Conservation (phyloP, 176 grass and related monocot genomes). For the Oryza nivara region DNA sequence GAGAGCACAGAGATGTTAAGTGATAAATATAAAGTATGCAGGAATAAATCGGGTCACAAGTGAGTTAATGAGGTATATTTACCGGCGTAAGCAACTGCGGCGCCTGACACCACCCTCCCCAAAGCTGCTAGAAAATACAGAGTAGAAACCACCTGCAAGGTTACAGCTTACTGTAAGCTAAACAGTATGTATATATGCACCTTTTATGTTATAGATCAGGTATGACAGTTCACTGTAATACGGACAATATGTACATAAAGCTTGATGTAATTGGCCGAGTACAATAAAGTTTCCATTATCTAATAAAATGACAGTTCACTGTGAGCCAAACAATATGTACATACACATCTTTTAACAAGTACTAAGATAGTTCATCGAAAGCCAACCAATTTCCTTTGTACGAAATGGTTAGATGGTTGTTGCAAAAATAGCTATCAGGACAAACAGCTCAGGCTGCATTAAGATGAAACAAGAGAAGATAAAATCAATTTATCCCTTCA, state of each 20-base stretch:
- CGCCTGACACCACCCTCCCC: slow-evolving; percentile 83
- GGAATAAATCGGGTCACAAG: background rate
- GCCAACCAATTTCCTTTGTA: background rate
- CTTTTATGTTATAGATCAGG: background rate
- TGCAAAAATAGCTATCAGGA: background rate
- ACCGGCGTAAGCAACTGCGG: slow-evolving; percentile 89
- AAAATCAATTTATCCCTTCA: background rate
- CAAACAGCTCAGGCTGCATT: background rate
- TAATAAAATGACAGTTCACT: too few relatives aligned
- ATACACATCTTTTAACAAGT: too few relatives aligned
- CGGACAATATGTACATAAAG: background rate
- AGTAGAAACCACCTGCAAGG: slow-evolving; percentile 68
- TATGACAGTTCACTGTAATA: background rate
- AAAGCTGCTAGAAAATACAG: slow-evolving; percentile 81
- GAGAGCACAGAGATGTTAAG: background rate
- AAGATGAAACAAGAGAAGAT: background rate
- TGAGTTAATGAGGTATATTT: slow-evolving; percentile 36
- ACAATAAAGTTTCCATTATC: too few relatives aligned
- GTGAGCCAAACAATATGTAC: too few relatives aligned
- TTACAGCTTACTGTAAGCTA: slow-evolving; percentile 19
- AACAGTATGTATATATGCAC: background rate
- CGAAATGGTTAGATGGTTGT: background rate
- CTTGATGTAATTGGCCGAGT: too few relatives aligned
- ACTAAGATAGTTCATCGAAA: background rate
- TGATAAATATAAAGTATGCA: slow-evolving; percentile 5